phyloP scores from a whole-genome alignment of 2,329 filamentous ascomycete species.

The Alternaria consortialis region DNA sequence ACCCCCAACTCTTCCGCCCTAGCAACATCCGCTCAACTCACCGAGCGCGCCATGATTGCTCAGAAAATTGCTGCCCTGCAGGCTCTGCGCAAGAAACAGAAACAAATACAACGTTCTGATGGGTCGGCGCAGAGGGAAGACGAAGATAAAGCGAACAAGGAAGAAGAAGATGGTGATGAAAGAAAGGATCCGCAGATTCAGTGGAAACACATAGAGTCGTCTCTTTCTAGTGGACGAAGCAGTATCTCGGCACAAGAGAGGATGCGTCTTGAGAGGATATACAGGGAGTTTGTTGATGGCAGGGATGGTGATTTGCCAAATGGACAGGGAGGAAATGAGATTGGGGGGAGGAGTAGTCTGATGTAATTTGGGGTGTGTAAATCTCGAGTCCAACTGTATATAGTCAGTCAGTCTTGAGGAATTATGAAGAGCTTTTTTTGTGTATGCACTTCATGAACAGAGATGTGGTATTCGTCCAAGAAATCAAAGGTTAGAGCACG shows the following conservation, averaged over 20 bases:
- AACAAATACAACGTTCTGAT: slow-evolving; percentile 52
- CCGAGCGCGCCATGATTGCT: slow-evolving; percentile 79
- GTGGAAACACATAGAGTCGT: slow-evolving; percentile 84
- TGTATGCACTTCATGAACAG: no score
- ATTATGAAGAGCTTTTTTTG: no score
- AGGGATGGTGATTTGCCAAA: slow-evolving; percentile 95
- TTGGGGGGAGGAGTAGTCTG: slow-evolving; percentile 90
- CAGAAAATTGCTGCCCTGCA: slow-evolving; percentile 86
- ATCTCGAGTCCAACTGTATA: background rate
- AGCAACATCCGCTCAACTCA: slow-evolving; percentile 65
- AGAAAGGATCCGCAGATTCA: slow-evolving; percentile 78
- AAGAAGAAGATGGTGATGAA: slow-evolving; percentile 49
- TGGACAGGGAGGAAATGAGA: slow-evolving; percentile 88
- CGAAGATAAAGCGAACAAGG: slow-evolving; percentile 16
- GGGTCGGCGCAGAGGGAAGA: slow-evolving; percentile 26
- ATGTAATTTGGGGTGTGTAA: slow-evolving; percentile 67
- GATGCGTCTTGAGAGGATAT: slow-evolving; percentile 78
- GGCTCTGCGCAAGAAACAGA: slow-evolving; percentile 70
- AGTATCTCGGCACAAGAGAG: slow-evolving; percentile 85
- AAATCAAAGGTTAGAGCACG: background rate
- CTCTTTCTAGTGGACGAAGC: slow-evolving; percentile 77
- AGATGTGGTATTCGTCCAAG: background rate
- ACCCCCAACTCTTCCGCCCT: slow-evolving; percentile 41
- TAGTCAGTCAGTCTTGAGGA: background rate
- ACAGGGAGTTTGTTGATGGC: slow-evolving; percentile 90